phyloP scores from a whole-genome alignment of 306 rosid genomes.

The Cyamopsis tetragonoloba region DNA sequence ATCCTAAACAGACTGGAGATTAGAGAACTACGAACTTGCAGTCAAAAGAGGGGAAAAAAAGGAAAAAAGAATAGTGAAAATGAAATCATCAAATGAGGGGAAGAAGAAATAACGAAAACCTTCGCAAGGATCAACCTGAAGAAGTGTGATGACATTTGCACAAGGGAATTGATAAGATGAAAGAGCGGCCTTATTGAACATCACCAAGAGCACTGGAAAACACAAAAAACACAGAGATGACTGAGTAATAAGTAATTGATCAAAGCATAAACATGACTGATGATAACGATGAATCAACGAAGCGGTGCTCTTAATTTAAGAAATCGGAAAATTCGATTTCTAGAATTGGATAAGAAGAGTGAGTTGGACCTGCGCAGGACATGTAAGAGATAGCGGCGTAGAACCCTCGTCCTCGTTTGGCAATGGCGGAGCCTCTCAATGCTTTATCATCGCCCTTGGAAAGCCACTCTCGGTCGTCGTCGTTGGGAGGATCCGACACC shows the following conservation, averaged over 20 bases:
- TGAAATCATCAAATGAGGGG: neutral
- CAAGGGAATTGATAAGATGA: conserved; percentile 67
- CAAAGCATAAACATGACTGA: neutral
- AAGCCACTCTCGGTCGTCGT: conserved; percentile 47
- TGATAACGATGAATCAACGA: too few relatives aligned
- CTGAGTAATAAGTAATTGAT: neutral
- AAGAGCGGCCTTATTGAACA: conserved; percentile 85
- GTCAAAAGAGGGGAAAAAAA: too few relatives aligned
- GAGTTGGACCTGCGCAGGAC: conserved; percentile 63
- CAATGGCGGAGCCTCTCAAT: too few relatives aligned
- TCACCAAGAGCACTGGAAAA: conserved; percentile 63
- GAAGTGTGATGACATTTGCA: conserved; percentile 74
- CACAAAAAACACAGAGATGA: neutral
- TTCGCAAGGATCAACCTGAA: conserved; percentile 52
- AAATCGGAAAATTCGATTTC: neutral
- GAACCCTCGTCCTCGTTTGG: conserved; percentile 61
- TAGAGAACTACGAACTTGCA: too few relatives aligned
- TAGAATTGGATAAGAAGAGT: neutral
- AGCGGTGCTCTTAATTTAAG: neutral
- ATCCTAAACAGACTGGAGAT: too few relatives aligned
- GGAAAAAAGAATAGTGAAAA: too few relatives aligned
- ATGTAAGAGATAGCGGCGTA: conserved; percentile 78
- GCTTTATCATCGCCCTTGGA: conserved; percentile 45
- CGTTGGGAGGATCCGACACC: conserved; percentile 62
- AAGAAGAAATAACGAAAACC: neutral